Evolutionary conservation across 495 filamentous ascomycete species (phyloP).

Genomic region (Talaromyces wortmannii): DNA sequence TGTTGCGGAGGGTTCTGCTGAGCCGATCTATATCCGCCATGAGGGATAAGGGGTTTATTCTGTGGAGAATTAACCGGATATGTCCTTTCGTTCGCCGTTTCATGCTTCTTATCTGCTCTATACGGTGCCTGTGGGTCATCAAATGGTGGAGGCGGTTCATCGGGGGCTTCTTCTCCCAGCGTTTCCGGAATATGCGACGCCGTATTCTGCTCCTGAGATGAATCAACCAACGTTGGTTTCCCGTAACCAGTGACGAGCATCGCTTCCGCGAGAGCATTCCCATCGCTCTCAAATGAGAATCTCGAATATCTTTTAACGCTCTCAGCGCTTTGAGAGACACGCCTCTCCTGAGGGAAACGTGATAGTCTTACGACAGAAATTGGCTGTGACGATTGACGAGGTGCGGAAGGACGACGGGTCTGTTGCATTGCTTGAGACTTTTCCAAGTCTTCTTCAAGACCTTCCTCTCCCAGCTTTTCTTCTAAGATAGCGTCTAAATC

Average conservation of each 20-base stretch:
- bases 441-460: neutral
- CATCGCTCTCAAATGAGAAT: constrained; percentile 2
- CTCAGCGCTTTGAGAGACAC: neutral
- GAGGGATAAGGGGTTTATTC: neutral
- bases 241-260: constrained; percentile 4
- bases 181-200: neutral
- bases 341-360: neutral
- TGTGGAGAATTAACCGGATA: too few species aligned
- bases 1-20: neutral
- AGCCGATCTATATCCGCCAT: neutral
- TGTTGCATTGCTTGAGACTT: neutral
- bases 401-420: neutral
- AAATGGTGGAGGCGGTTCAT: constrained; percentile 1
- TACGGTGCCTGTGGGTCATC: neutral
- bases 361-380: constrained; percentile 1
- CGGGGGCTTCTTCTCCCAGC: neutral
- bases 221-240: neutral
- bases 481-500: neutral
- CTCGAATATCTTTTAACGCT: neutral
- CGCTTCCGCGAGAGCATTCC: constrained; percentile 2
- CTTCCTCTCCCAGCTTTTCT: constrained; percentile 3
- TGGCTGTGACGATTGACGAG: neutral
- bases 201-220: neutral
- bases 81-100: neutral
- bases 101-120: neutral